Evolutionary conservation across 2,329 filamentous ascomycete species (phyloP).

Genomic region (Dactylellina leptospora): DNA sequence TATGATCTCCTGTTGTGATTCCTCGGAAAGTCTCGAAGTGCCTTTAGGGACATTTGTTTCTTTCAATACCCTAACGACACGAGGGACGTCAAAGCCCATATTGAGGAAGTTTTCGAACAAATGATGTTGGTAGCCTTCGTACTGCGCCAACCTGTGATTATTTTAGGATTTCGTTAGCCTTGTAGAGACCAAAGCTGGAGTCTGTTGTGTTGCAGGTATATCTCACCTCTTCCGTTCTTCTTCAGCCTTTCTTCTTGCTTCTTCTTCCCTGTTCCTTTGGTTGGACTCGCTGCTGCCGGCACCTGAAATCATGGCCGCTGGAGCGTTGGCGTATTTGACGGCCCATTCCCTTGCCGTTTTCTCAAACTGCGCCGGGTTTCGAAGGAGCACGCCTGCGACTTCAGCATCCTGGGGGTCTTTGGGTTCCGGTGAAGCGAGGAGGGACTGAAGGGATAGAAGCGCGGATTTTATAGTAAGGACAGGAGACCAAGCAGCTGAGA

Average conservation of each 20-base stretch:
- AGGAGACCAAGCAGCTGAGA: constrained; percentile 89
- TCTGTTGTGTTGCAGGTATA: neutral
- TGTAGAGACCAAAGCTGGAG: constrained; percentile 27
- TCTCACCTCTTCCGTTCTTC: constrained; percentile 49
- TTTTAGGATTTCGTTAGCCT: neutral
- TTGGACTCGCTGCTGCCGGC: constrained; percentile 55
- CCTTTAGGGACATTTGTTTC: constrained; percentile 73
- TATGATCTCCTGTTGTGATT: constrained; percentile 22
- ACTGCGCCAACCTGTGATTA: constrained; percentile 60
- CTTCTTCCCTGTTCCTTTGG: constrained; percentile 54
- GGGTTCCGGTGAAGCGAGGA: constrained; percentile 91
- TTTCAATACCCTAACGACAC: constrained; percentile 84
- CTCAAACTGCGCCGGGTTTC: constrained; percentile 79
- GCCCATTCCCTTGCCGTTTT: constrained; percentile 90
- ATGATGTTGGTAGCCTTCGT: constrained; percentile 84
- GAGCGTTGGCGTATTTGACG: constrained; percentile 80
- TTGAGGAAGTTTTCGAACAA: constrained; percentile 82
- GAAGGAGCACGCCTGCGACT: constrained; percentile 87
- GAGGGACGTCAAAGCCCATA: constrained; percentile 90
- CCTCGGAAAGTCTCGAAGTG: constrained; percentile 7
- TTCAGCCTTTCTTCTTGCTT: constrained; percentile 55
- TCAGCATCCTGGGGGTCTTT: constrained; percentile 97
- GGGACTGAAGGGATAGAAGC: constrained; percentile 88
- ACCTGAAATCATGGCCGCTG: constrained; percentile 65
- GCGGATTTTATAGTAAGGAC: constrained; percentile 96